Evolutionary conservation across 2,329 filamentous ascomycete species (phyloP).

Genomic region (Rhytidhysteron rufulum): DNA sequence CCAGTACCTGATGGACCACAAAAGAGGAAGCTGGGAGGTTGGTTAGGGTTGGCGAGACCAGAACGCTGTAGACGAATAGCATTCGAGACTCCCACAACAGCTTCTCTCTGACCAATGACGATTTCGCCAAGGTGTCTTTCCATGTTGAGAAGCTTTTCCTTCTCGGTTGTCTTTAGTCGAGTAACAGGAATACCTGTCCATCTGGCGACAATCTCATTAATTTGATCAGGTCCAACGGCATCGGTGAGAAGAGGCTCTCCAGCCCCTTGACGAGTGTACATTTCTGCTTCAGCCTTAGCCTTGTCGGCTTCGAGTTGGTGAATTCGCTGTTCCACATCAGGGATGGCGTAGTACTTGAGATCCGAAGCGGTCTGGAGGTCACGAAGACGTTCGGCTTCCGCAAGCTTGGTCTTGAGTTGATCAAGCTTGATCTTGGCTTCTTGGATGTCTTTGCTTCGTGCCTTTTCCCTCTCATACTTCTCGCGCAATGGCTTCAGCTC

Average conservation of each 20-base stretch:
- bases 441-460: constrained; percentile 86
- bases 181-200: constrained; percentile 99
- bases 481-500: constrained; percentile 87
- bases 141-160: constrained; percentile 98
- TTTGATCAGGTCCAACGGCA: constrained; percentile 92
- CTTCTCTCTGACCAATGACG: constrained; percentile 92
- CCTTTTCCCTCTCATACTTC: constrained; percentile 93
- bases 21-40: constrained; percentile 97
- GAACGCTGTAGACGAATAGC: constrained; percentile 94
- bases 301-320: constrained; percentile 64
- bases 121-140: constrained; percentile 78
- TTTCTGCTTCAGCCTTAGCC: constrained; percentile 2
- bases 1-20: constrained; percentile 97
- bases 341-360: constrained; percentile 95
- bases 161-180: constrained; percentile 88
- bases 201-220: constrained; percentile 95
- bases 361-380: constrained; percentile 88
- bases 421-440: constrained; percentile 95
- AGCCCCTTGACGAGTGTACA: constrained; percentile 46
- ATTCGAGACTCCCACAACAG: constrained; percentile 88
- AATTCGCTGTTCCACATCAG: constrained; percentile 81
- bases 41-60: constrained; percentile 90
- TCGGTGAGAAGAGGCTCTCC: constrained; percentile 78
- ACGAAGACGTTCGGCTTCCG: constrained; percentile 83
- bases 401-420: constrained; percentile 82